Conservation (phyloP, 1,139 yeast genomes). For the Candida tropicalis region DNA sequence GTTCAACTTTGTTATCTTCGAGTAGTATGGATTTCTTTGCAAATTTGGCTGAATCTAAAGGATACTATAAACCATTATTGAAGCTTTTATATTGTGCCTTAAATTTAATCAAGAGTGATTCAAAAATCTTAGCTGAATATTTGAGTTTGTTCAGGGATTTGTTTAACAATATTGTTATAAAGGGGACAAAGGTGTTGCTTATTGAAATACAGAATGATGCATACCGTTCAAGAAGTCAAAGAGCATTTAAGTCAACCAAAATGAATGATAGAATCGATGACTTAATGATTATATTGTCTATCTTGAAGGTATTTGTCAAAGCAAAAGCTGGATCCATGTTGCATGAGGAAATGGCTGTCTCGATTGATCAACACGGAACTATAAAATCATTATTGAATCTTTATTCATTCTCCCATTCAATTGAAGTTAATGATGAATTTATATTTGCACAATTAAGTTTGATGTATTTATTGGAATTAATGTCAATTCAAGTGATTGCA, state of each 20-base stretch:
- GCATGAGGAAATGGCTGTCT: constrained; percentile 52
- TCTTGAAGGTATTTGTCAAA: constrained; percentile 58
- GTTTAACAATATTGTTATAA: constrained; percentile 60
- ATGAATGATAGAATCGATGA: constrained; percentile 61
- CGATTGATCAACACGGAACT: constrained; percentile 61
- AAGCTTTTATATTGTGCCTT: constrained; percentile 58
- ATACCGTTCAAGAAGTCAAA: constrained; percentile 38
- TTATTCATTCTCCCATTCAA: constrained; percentile 67
- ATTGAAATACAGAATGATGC: constrained; percentile 61
- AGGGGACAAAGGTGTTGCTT: constrained; percentile 57
- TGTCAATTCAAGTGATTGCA: constrained; percentile 64
- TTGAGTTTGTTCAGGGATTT: constrained; percentile 56
- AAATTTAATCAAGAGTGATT: constrained; percentile 43
- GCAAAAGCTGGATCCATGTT: constrained; percentile 46
- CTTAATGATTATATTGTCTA: constrained; percentile 60
- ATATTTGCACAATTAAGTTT: constrained; percentile 75
- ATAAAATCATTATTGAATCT: constrained; percentile 64
- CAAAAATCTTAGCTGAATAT: constrained; percentile 46
- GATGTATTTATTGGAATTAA: constrained; percentile 69
- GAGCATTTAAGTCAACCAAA: constrained; percentile 29
- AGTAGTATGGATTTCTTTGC: constrained; percentile 47
- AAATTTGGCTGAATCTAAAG: constrained; percentile 40
- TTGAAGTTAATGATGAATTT: constrained; percentile 63
- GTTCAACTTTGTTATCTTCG: constrained; percentile 48
- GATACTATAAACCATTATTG: constrained; percentile 60